Percentiles rank a stretch among this genome's conserved stretches.
phyloP scores from a whole-genome alignment of 2,329 filamentous ascomycete species.

The Xylariaceae sp. region DNA sequence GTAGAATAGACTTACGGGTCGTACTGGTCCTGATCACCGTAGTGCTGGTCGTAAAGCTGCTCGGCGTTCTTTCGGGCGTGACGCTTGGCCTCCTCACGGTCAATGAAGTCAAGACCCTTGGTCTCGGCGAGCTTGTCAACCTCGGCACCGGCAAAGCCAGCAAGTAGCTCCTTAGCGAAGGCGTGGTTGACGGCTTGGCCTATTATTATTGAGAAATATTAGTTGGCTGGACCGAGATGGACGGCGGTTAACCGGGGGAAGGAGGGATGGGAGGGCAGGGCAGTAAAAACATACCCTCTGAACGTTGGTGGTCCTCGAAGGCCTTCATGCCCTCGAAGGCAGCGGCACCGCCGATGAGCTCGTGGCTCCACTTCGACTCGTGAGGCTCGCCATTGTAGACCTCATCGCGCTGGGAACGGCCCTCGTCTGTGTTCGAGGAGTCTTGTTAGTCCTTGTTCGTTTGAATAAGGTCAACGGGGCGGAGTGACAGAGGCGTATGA shows the following conservation, averaged over 20 bases:
- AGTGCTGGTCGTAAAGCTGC: conserved; percentile 60
- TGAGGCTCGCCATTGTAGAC: conserved; percentile 43
- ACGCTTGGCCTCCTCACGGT: conserved; percentile 55
- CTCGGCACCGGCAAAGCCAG: conserved; percentile 68
- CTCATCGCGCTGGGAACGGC: conserved; percentile 41
- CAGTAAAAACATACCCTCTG: conserved; percentile 49
- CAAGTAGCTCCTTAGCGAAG: conserved; percentile 75
- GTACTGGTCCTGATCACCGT: conserved; percentile 49
- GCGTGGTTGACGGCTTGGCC: conserved; percentile 67
- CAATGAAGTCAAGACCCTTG: conserved; percentile 59
- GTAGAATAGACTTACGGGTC: conserved; percentile 57
- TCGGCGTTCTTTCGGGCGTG: conserved; percentile 56
- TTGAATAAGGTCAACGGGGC: too few relatives aligned
- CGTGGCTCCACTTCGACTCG: conserved; percentile 65
- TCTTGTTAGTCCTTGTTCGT: too few relatives aligned
- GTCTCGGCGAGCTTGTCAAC: conserved; percentile 72
- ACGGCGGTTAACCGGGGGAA: background rate
- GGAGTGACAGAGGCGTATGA: too few relatives aligned
- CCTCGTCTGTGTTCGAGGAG: conserved; percentile 33
- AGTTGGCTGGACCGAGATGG: background rate
- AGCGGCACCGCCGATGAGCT: conserved; percentile 70
- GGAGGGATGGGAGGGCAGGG: background rate
- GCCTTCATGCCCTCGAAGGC: conserved; percentile 77
- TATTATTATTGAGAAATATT: conserved; percentile 26
- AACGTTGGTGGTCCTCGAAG: conserved; percentile 71